phyloP scores from a whole-genome alignment of 441 rosid species.

The Populus tomentosa region DNA sequence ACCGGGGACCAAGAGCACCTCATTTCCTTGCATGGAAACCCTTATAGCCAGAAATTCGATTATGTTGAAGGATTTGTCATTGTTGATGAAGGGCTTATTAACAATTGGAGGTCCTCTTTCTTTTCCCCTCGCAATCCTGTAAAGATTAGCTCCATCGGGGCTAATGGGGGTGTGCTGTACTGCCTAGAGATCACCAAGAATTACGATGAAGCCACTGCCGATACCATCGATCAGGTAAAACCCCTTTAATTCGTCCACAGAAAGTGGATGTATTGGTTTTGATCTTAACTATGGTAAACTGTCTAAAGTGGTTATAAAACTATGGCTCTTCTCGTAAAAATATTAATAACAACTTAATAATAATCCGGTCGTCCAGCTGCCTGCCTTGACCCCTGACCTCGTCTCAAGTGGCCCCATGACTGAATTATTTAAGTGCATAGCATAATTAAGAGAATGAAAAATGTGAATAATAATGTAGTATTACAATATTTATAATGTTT shows the following conservation, averaged over 20 bases:
- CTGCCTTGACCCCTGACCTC: background rate
- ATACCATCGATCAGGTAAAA: slow-evolving; percentile 61
- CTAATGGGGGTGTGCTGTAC: slow-evolving; percentile 65
- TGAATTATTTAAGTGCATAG: background rate
- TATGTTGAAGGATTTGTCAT: slow-evolving; percentile 95
- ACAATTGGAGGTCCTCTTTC: slow-evolving; percentile 96
- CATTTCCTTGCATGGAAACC: slow-evolving; percentile 52
- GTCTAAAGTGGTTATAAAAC: background rate
- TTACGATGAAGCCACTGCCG: slow-evolving; percentile 50
- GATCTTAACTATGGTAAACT: background rate
- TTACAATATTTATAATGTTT: background rate
- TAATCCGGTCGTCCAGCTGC: background rate
- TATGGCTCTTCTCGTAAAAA: background rate
- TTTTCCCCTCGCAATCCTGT: slow-evolving; percentile 84
- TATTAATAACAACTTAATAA: background rate
- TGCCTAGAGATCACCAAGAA: slow-evolving; percentile 91
- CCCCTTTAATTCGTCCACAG: background rate
- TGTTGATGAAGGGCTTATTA: slow-evolving; percentile 81
- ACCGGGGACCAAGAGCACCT: slow-evolving; percentile 78
- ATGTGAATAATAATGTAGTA: background rate
- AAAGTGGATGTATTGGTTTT: background rate
- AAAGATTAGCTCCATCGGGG: slow-evolving; percentile 56
- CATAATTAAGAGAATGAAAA: background rate
- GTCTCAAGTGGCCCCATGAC: background rate
- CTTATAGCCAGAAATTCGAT: slow-evolving; percentile 52